Conservation (phyloP, 306 rosid species). For the Cucurbita ficifolia region DNA sequence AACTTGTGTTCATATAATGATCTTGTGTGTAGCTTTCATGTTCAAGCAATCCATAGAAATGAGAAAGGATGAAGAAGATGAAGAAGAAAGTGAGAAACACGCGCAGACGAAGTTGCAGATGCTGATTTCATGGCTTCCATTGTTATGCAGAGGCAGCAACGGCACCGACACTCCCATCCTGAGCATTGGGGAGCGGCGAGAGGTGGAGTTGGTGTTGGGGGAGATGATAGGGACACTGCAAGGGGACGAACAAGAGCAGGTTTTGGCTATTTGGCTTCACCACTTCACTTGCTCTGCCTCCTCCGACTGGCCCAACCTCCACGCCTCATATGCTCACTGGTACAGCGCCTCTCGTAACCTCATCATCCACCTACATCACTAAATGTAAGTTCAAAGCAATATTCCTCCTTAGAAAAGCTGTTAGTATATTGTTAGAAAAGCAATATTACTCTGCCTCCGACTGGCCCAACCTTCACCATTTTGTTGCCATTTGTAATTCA, state of each 20-base stretch:
- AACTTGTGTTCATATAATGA: too few species aligned
- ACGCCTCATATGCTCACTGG: conserved; percentile 51
- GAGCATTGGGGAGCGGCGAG: conserved; percentile 30
- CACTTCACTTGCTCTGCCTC: conserved; percentile 47
- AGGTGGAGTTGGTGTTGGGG: conserved; percentile 46
- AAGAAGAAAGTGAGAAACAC: conserved; percentile 13
- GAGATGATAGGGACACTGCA: conserved; percentile 30
- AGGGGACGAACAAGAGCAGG: conserved; percentile 40
- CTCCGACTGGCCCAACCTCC: conserved; percentile 80
- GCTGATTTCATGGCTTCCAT: conserved; percentile 62
- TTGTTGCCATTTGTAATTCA: too few species aligned
- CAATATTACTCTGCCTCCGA: too few species aligned
- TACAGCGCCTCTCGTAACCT: conserved; percentile 45
- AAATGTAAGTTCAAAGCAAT: not conserved
- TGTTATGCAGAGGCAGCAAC: conserved; percentile 55
- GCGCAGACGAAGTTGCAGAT: conserved; percentile 33
- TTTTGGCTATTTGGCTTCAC: conserved; percentile 66
- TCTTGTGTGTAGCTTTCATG: conserved; percentile 31
- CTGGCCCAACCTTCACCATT: too few species aligned
- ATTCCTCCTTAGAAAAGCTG: not conserved
- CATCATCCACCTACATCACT: conserved; percentile 13
- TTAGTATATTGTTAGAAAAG: not conserved
- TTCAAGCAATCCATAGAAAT: conserved; percentile 46
- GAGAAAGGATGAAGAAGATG: conserved; percentile 19
- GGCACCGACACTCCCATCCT: conserved; percentile 46